phyloP scores from a whole-genome alignment of 1,284 basidiomycete genomes.

The Austroboletus niveus region DNA sequence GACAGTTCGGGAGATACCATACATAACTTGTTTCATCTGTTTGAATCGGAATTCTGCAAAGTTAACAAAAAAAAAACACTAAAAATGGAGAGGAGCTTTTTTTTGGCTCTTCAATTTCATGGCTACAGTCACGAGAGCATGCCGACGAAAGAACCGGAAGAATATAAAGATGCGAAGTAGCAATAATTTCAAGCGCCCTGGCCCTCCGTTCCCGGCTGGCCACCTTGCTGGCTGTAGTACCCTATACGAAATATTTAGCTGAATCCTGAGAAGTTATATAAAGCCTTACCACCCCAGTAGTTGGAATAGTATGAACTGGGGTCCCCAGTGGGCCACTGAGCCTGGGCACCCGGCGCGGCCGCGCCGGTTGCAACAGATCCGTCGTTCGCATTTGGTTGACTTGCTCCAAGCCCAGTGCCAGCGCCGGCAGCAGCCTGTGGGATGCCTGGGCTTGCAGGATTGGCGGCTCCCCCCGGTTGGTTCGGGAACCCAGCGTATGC shows the following conservation, averaged over 20 bases:
- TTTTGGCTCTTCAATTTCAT: constrained; percentile 23
- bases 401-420: constrained; percentile 53
- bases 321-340: constrained; percentile 69
- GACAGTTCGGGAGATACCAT: background rate
- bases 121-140: constrained; percentile 35
- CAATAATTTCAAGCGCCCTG: constrained; percentile 50
- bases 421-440: constrained; percentile 53
- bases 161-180: constrained; percentile 31
- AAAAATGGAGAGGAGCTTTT: constrained; percentile 18
- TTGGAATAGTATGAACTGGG: constrained; percentile 76
- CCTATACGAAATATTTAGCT: constrained; percentile 42
- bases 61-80: constrained; percentile 18
- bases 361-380: constrained; percentile 42
- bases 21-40: constrained; percentile 31
- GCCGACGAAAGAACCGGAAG: constrained; percentile 23
- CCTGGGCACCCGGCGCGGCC: constrained; percentile 59
- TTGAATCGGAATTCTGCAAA: constrained; percentile 26
- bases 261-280: background rate
- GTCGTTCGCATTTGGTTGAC: constrained; percentile 57
- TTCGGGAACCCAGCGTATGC: constrained; percentile 71
- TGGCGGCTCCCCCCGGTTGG: constrained; percentile 48
- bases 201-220: constrained; percentile 61
- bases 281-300: constrained; percentile 74
- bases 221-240: constrained; percentile 73
- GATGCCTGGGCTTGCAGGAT: constrained; percentile 62